Percentiles rank a stretch among this genome's conserved stretches.
These are phyloP conservation scores for Blastomyces gilchristii DNA, from an alignment of 2,329 filamentous ascomycete species.

Conservation along the genomic window DNA sequence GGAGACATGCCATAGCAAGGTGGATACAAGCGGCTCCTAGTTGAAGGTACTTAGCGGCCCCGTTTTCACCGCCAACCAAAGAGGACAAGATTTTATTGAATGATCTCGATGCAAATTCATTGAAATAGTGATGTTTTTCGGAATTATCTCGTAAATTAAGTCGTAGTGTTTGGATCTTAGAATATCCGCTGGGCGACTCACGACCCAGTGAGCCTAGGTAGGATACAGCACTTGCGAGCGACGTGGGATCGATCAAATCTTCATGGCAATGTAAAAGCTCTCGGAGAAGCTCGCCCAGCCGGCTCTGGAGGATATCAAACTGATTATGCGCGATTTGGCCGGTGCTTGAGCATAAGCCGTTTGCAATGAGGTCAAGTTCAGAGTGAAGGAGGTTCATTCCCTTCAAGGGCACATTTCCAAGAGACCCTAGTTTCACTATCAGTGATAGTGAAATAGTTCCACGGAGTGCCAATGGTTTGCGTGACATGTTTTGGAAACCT, in stretches of 20 bases:
- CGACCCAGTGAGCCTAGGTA: constrained; percentile 14
- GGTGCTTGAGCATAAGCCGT: constrained; percentile 44
- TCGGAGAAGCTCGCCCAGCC: constrained; percentile 33
- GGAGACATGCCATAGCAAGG: constrained; percentile 62
- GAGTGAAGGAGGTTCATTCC: constrained; percentile 54
- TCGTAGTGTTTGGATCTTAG: constrained; percentile 14
- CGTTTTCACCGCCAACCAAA: constrained; percentile 16
- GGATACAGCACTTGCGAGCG: constrained; percentile 19
- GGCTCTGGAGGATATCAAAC: constrained; percentile 38
- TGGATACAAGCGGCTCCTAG: constrained; percentile 60
- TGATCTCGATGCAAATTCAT: constrained; percentile 22
- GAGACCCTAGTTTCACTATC: constrained; percentile 44
- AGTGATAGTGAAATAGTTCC: constrained; percentile 43
- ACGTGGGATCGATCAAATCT: constrained; percentile 26
- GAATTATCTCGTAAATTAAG: constrained; percentile 19
- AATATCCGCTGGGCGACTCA: constrained; percentile 7
- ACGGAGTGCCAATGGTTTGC: constrained; percentile 37
- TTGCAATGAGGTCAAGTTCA: constrained; percentile 53
- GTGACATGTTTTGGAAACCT: constrained; percentile 23
- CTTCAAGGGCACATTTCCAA: constrained; percentile 47
- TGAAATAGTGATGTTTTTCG: constrained; percentile 29
- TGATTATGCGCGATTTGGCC: constrained; percentile 43
- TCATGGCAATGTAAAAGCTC: constrained; percentile 29
- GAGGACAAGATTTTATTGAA: constrained; percentile 22
- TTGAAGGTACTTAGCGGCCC: constrained; percentile 22